phyloP scores from a whole-genome alignment of 73 alveolate species.

The Urostyla sp. region DNA sequence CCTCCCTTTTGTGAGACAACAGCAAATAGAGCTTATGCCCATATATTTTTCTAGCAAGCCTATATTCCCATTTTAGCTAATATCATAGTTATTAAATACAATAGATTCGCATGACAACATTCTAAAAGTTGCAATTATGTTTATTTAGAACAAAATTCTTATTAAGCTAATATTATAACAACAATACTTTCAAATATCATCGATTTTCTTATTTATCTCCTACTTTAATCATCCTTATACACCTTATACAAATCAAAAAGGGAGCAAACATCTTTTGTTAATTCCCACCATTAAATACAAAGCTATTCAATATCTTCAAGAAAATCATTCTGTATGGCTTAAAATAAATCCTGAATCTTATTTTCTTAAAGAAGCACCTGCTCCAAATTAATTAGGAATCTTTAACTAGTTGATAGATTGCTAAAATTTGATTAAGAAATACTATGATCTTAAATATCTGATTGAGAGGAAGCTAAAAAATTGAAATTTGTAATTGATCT shows the following conservation, averaged over 20 bases:
- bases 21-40: slow-evolving; percentile 29
- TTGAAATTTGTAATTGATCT: not conserved
- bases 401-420: not conserved
- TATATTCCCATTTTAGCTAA: slow-evolving; percentile 46
- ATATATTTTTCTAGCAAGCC: slow-evolving; percentile 5
- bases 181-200: slow-evolving; percentile 21
- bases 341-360: slow-evolving; percentile 12
- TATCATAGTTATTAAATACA: slow-evolving; percentile 9
- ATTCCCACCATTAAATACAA: slow-evolving; percentile 53
- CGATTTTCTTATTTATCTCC: slow-evolving; percentile 39
- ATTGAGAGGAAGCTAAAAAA: not conserved
- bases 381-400: slow-evolving; percentile 35
- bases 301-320: not conserved
- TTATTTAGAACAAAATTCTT: not conserved
- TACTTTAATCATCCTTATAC: slow-evolving; percentile 16
- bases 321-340: not conserved
- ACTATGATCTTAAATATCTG: not conserved
- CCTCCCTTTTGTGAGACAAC: no score
- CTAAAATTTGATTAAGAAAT: not conserved
- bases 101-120: slow-evolving; percentile 10
- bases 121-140: not conserved
- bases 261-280: slow-evolving; percentile 27
- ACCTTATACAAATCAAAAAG: slow-evolving; percentile 47
- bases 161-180: not conserved
- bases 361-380: slow-evolving; percentile 20